These are phyloP conservation scores for Puccinellia tenuiflora DNA, from an alignment of 176 grass and related monocot genomes.

Conservation along the genomic window DNA sequence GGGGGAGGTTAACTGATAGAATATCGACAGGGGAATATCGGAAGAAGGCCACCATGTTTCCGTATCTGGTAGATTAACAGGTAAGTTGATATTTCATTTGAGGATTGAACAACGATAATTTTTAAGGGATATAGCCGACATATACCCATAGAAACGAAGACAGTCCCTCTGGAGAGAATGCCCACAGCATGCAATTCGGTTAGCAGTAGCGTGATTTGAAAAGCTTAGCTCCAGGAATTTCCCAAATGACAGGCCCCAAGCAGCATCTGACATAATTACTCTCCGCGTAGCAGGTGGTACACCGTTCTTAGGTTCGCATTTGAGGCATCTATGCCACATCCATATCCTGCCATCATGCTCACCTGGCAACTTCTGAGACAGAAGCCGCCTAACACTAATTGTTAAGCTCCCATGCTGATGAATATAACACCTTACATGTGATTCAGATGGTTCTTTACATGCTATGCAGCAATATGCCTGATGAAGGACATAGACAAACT, in stretches of 20 bases:
- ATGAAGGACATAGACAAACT: not conserved
- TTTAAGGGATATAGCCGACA: slow-evolving; percentile 3
- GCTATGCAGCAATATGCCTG: slow-evolving; percentile 60
- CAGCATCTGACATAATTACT: slow-evolving; percentile 88
- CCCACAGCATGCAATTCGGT: slow-evolving; percentile 81
- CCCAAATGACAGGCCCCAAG: slow-evolving; percentile 90
- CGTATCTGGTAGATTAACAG: slow-evolving; percentile 60
- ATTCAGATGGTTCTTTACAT: slow-evolving; percentile 78
- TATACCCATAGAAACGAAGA: slow-evolving; percentile 93
- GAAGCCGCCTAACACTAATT: slow-evolving; percentile 65
- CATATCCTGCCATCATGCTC: slow-evolving; percentile 88
- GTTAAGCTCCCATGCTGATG: slow-evolving; percentile 88
- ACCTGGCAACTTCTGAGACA: slow-evolving; percentile 54
- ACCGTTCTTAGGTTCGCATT: slow-evolving; percentile 72
- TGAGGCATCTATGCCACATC: slow-evolving; percentile 99
- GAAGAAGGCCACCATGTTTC: slow-evolving; percentile 93
- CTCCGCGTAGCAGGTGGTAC: slow-evolving; percentile 69
- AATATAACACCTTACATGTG: slow-evolving; percentile 80
- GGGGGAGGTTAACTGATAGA: slow-evolving; percentile 81
- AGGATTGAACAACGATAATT: slow-evolving; percentile 15
- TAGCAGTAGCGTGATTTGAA: slow-evolving; percentile 81
- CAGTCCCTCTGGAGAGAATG: slow-evolving; percentile 96
- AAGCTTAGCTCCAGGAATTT: slow-evolving; percentile 98
- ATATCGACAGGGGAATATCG: slow-evolving; percentile 88
- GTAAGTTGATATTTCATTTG: slow-evolving; percentile 20